Conservation (phyloP, 208 protist species). For the Trypanosoma caninum region DNA sequence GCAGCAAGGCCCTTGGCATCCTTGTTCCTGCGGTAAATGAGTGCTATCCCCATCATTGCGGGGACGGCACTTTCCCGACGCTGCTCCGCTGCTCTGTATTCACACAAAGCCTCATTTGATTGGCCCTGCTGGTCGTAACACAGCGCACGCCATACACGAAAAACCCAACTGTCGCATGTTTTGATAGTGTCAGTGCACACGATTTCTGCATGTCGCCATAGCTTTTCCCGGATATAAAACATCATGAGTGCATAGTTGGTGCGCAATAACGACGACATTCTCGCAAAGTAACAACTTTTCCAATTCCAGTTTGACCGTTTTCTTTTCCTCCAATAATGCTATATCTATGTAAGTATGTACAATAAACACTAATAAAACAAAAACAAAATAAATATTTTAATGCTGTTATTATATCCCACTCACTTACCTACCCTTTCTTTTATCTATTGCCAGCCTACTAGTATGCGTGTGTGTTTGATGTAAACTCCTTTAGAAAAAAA, state of each 20-base stretch:
- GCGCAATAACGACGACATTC: constrained; percentile 48
- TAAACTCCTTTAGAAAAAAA: no score
- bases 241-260: constrained; percentile 74
- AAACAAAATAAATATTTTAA: no score
- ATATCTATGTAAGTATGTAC: neutral
- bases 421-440: no score
- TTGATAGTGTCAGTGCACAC: constrained; percentile 63
- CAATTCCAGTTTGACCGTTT: constrained; percentile 10
- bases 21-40: constrained; percentile 73
- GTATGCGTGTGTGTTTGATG: no score
- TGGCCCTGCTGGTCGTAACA: constrained; percentile 76
- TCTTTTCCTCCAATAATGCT: constrained; percentile 14
- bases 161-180: constrained; percentile 71
- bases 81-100: constrained; percentile 77
- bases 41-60: constrained; percentile 63
- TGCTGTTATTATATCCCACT: no score
- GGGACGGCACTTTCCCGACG: constrained; percentile 59
- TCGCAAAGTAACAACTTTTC: constrained; percentile 1
- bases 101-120: constrained; percentile 71
- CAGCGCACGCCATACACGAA: constrained; percentile 80
- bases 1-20: constrained; percentile 54
- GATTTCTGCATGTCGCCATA: constrained; percentile 84
- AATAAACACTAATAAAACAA: no score
- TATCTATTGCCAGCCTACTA: no score
- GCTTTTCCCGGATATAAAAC: constrained; percentile 78